phyloP scores from a whole-genome alignment of 441 rosid species.

The Manihot esculenta region DNA sequence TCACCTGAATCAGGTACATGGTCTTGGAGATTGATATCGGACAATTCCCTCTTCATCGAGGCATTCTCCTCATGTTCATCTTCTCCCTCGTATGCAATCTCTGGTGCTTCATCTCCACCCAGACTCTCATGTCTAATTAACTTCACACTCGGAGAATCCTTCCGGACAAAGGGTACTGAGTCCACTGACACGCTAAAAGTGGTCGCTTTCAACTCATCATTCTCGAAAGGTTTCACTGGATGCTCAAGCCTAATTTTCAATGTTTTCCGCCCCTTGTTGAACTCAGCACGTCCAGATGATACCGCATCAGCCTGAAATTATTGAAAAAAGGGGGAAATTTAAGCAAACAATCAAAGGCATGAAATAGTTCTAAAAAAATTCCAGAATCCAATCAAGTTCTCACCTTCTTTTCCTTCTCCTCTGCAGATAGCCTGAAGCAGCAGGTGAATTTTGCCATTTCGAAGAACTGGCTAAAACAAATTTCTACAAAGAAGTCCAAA shows the following conservation, averaged over 20 bases:
- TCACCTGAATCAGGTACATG: slow-evolving; percentile 30
- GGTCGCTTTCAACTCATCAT: slow-evolving; percentile 40
- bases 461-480: slow-evolving; percentile 9
- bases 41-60: slow-evolving; percentile 53
- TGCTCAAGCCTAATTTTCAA: slow-evolving; percentile 55
- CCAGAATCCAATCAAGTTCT: slow-evolving; percentile 15
- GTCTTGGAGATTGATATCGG: slow-evolving; percentile 53
- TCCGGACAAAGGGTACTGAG: slow-evolving; percentile 22
- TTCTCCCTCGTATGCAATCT: slow-evolving; percentile 69
- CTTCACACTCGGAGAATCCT: slow-evolving; percentile 29
- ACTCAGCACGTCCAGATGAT: slow-evolving; percentile 29
- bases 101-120: slow-evolving; percentile 35
- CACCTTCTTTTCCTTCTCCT: slow-evolving; percentile 57
- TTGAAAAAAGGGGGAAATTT: slow-evolving; percentile 5
- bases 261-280: slow-evolving; percentile 31
- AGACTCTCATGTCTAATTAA: slow-evolving; percentile 36
- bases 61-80: slow-evolving; percentile 65
- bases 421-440: slow-evolving; percentile 32
- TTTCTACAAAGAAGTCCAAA: slow-evolving; percentile 16
- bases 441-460: slow-evolving; percentile 53
- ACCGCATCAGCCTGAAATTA: slow-evolving; percentile 40
- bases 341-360: not conserved
- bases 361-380: slow-evolving; percentile 9
- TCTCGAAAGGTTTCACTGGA: slow-evolving; percentile 55
- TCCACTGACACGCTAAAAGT: slow-evolving; percentile 31